Conservation (phyloP, 371 early-diverging fungal species). For the Mortierella sp. region DNA sequence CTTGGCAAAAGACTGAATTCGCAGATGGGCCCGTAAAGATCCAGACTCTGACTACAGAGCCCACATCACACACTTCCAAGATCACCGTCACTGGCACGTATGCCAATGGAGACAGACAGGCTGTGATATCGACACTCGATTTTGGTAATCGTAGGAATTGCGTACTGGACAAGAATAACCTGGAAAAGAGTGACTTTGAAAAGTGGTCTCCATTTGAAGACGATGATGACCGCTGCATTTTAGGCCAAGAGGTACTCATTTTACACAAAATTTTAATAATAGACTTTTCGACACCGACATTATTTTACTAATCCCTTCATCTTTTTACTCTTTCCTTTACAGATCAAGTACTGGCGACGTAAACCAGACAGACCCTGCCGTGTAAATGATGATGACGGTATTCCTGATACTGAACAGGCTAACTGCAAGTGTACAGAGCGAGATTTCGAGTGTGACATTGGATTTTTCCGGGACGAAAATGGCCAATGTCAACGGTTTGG, state of each 20-base stretch:
- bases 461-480: conserved; percentile 76
- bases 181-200: conserved; percentile 80
- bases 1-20: conserved; percentile 70
- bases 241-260: conserved; percentile 65
- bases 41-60: conserved; percentile 68
- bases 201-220: conserved; percentile 73
- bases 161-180: conserved; percentile 61
- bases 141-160: conserved; percentile 41
- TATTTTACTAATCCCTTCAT: background rate
- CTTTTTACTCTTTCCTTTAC: background rate
- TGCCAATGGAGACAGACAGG: conserved; percentile 12
- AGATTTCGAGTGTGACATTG: conserved; percentile 87
- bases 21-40: conserved; percentile 62
- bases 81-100: conserved; percentile 68
- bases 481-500: conserved; percentile 76
- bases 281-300: background rate
- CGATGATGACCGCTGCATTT: conserved; percentile 58
- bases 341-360: conserved; percentile 80
- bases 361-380: conserved; percentile 81
- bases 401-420: conserved; percentile 62
- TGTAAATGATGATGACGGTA: conserved; percentile 74
- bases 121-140: conserved; percentile 39
- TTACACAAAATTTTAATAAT: background rate
- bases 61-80: conserved; percentile 66
- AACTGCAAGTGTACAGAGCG: conserved; percentile 77